These are phyloP conservation scores for Myochromella boudieri DNA, from an alignment of 768 basidiomycete genomes.

Conservation along the genomic window DNA sequence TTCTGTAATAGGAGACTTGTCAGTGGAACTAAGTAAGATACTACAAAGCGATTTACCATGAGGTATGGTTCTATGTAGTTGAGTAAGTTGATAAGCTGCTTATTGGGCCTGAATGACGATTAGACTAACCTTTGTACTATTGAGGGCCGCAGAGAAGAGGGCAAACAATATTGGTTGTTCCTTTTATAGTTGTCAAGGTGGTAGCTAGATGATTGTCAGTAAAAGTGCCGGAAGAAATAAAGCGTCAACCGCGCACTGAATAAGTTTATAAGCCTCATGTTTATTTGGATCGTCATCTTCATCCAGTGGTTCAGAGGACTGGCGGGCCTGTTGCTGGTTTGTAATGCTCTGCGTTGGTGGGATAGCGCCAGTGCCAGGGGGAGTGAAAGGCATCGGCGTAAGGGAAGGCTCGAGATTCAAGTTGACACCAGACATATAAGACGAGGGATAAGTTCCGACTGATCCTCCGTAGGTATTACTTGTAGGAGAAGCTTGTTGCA, in stretches of 20 bases:
- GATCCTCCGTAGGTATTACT: constrained; percentile 40
- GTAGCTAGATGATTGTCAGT: constrained; percentile 49
- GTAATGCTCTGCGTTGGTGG: constrained; percentile 35
- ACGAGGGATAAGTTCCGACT: constrained; percentile 39
- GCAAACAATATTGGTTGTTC: constrained; percentile 85
- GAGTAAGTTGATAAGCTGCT: constrained; percentile 12
- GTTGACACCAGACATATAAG: constrained; percentile 58
- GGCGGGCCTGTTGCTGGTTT: constrained; percentile 22
- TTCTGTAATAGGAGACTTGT: constrained; percentile 45
- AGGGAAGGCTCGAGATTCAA: constrained; percentile 57
- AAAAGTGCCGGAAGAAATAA: not conserved
- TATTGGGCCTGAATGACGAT: not conserved
- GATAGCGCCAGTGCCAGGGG: constrained; percentile 26
- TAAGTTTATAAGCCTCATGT: constrained; percentile 79
- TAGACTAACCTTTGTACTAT: constrained; percentile 72
- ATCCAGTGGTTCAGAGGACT: constrained; percentile 47
- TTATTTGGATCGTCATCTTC: constrained; percentile 72
- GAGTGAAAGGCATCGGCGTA: constrained; percentile 48
- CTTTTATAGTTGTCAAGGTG: constrained; percentile 89
- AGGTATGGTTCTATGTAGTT: constrained; percentile 62
- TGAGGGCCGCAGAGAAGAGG: constrained; percentile 84
- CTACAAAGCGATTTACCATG: constrained; percentile 55
- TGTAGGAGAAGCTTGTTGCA: constrained; percentile 43
- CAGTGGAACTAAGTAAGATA: not conserved
- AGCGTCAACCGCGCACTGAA: constrained; percentile 67